phyloP scores from a whole-genome alignment of 768 basidiomycete species.

The Rhodotorula kratochvilovae region DNA sequence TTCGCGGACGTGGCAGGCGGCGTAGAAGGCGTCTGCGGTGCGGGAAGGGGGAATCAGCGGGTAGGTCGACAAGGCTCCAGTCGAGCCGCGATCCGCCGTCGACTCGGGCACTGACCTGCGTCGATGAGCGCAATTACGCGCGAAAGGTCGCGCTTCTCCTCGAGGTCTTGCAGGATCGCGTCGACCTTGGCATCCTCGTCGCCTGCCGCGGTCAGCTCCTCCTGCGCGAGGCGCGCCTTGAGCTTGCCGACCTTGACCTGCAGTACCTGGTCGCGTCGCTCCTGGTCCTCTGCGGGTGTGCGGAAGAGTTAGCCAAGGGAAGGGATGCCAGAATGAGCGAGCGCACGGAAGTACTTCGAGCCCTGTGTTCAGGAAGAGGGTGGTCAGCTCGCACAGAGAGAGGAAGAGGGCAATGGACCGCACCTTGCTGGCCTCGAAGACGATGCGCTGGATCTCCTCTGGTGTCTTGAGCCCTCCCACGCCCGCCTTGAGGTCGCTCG shows the following conservation, averaged over 20 bases:
- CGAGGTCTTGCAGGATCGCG: conserved; percentile 56
- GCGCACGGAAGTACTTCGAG: conserved; percentile 77
- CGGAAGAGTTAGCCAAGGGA: conserved; percentile 2
- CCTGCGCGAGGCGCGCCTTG: neutral
- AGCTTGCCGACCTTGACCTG: conserved; percentile 47
- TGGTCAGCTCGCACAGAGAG: neutral
- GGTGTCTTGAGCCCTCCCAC: neutral
- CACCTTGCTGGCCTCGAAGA: conserved; percentile 35
- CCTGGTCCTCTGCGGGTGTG: conserved; percentile 64
- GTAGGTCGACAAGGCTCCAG: too few species aligned
- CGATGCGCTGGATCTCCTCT: conserved; percentile 21
- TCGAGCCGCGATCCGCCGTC: too few species aligned
- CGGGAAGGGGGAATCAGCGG: too few species aligned
- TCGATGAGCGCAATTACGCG: conserved; percentile 90
- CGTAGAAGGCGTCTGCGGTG: conserved; percentile 56
- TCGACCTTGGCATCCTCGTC: conserved; percentile 26
- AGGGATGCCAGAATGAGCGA: neutral
- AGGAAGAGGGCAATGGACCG: neutral
- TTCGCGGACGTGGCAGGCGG: conserved; percentile 46
- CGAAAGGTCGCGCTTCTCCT: conserved; percentile 68
- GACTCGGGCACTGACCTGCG: too few species aligned
- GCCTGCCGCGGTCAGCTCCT: neutral
- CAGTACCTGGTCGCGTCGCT: conserved; percentile 78
- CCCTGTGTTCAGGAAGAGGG: conserved; percentile 49
- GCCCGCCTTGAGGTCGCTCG: conserved; percentile 26